Evolutionary conservation across 768 basidiomycete genomes (phyloP), one percentile per base, ranked within the genome.

Genomic region (Lactarius evosmus): DNA sequence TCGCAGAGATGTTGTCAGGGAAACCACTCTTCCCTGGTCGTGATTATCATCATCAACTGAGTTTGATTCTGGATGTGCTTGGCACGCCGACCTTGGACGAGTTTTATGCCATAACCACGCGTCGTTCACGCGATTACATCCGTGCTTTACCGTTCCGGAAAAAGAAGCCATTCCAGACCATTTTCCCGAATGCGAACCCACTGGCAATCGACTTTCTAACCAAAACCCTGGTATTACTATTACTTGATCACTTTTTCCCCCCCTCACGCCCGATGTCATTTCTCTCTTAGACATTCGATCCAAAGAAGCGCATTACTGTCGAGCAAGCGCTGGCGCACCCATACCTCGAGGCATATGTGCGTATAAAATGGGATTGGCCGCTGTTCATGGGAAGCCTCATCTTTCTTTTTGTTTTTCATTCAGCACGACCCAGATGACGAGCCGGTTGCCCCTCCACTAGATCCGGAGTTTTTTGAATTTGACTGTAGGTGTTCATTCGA

Each of bases 81-180:
- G 97, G 97, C 27, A 98, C 97, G 34, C 97, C 97, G 2, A 93
- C 94, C 2, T 80, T 98, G 60, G 97, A 99, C 69, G 97, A 98
- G 72, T 98, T 98, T 77, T 95, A 98, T 77, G 93, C 93, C 41
- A 98, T 99, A 72, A 95, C 92, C 17, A 93, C 93, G 11, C 83
- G 88, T 19, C 79, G 95, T 59, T 96, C 94, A 55, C 87, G 94
- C 51, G 95, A 98, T 72, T 98, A 98, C 75, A 91, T 98, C 66
- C 89, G 95, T 22, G 91, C 93, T 1, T 77, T 99, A 69, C 96
- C 95, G 2, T 97, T 98, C 84, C 84, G 91, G 67, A 96, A 95
- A 78, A 85, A 84, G 69, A 82, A 83, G 66, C 85, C 92, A 32
- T 95, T 99, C 70, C 81, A 86, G 36, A 81, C 84, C 49, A 74